Evolutionary conservation across 345 rosid genomes (phyloP), one percentile per base, ranked within the genome.

Genomic region (Tarenaya hassleriana): DNA sequence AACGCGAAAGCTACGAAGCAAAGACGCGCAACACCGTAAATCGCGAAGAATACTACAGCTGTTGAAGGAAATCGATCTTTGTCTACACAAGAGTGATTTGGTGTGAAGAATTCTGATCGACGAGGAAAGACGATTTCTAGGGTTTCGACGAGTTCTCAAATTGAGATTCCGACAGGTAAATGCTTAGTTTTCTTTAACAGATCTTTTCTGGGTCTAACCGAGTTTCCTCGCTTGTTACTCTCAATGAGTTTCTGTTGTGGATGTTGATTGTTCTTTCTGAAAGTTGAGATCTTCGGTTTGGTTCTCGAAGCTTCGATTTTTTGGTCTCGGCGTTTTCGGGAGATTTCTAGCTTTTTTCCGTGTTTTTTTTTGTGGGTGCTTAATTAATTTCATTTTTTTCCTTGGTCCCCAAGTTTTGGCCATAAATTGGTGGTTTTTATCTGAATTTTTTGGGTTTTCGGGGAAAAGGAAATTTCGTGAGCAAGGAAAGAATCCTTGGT

Each of bases 401-500:
- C 69, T 56, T 56, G 16, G 8, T 56, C 58, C 47, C 8, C 15
- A 64, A 9, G 58, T 16, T 0, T 56, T 14, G 41, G 58, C 12
- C 0, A 40, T 4, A 32, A 7, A 1, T 1, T 17, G 24, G 46
- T 6, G 35, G 35, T 4, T 48, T 7, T 12, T 8, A 27, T 55
- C 7, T 20, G 20, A n/a, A 33, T 0, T 47, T 21, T 31, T 48
- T 7, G 9, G 34, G 41, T 43, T 21, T 12, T 42, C 31, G 14
- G 47, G 16, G 13, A 64, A 43, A 4, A n/a, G 0, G 21, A 63
- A 57, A 57, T 58, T 57, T 64, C 32, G 63, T 33, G 42, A 32
- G 20, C 54, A 64, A 57, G 69, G 12, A 33, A 49, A 63, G 7
- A 1, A 41, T 0, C 0, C 46, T 64, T 64, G 45, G 57, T 63